Conservation (phyloP, 2,329 filamentous ascomycete species). For the Zasmidium cellare region DNA sequence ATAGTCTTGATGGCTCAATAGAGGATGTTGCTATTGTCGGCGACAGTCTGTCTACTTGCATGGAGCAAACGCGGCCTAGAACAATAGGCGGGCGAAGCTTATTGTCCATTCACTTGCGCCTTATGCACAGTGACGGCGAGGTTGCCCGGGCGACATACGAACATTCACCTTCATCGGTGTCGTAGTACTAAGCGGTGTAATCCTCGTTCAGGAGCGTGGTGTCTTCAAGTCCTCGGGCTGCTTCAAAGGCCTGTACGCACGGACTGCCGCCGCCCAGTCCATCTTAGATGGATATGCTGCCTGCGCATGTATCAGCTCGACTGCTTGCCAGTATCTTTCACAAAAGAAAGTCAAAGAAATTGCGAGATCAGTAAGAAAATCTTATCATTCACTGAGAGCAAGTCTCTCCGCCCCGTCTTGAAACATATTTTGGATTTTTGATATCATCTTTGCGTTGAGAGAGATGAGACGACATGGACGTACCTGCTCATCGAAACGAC, state of each 20-base stretch:
- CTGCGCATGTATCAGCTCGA: background rate
- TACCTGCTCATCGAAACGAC: constrained; percentile 11
- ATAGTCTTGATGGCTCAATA: background rate
- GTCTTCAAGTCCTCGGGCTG: no score
- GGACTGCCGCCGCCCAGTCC: no score
- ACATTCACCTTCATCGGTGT: background rate
- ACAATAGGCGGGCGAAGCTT: background rate
- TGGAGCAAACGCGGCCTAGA: background rate
- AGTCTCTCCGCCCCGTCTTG: constrained; percentile 35
- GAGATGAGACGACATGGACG: background rate
- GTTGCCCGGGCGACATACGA: background rate
- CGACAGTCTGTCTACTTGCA: background rate
- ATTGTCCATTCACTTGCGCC: background rate
- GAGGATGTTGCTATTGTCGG: background rate
- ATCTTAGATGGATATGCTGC: background rate
- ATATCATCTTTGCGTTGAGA: constrained; percentile 26
- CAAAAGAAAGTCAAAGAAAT: background rate
- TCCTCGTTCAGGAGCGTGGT: no score
- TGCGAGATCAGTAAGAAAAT: constrained; percentile 16
- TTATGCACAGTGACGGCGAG: background rate
- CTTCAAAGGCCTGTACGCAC: no score
- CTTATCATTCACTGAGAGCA: constrained; percentile 23
- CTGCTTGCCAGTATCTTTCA: background rate
- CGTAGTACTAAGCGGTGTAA: no score
- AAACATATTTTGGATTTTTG: constrained; percentile 34